Conservation (phyloP, 805 yeast species). For the Pichia occidentalis region DNA sequence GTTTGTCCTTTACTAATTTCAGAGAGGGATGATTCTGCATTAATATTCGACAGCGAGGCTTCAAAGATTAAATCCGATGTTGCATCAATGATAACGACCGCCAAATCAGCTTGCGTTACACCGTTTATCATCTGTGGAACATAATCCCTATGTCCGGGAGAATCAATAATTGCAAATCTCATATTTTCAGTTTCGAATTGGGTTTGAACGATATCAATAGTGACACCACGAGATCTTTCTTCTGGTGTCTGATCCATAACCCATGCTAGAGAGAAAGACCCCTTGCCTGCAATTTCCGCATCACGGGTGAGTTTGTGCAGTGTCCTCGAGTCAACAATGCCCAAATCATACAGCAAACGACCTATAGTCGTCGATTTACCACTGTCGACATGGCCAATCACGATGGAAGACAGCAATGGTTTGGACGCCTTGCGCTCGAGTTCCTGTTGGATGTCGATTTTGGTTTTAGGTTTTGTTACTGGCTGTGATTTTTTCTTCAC, state of each 20-base stretch:
- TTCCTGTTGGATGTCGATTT: constrained; percentile 38
- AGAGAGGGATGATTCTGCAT: constrained; percentile 1
- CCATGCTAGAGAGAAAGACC: constrained; percentile 82
- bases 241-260: constrained; percentile 75
- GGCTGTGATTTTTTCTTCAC: constrained; percentile 10
- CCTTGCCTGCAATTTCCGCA: constrained; percentile 61
- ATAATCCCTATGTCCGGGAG: constrained; percentile 80
- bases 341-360: constrained; percentile 57
- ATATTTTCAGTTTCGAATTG: constrained; percentile 50
- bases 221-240: constrained; percentile 71
- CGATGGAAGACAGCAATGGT: constrained; percentile 65
- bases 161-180: constrained; percentile 67
- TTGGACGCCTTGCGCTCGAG: constrained; percentile 33
- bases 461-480: constrained; percentile 37
- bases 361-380: constrained; percentile 82
- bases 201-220: constrained; percentile 70
- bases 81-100: constrained; percentile 65
- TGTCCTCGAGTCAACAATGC: constrained; percentile 58
- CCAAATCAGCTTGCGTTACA: constrained; percentile 70
- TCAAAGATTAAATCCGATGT: constrained; percentile 52
- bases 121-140: constrained; percentile 86
- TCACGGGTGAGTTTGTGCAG: constrained; percentile 59
- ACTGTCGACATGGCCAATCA: constrained; percentile 82
- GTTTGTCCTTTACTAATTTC: constrained; percentile 58
- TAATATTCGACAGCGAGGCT: constrained; percentile 43